phyloP scores from a whole-genome alignment of 495 filamentous ascomycete species.

The Xeromyces bisporus region DNA sequence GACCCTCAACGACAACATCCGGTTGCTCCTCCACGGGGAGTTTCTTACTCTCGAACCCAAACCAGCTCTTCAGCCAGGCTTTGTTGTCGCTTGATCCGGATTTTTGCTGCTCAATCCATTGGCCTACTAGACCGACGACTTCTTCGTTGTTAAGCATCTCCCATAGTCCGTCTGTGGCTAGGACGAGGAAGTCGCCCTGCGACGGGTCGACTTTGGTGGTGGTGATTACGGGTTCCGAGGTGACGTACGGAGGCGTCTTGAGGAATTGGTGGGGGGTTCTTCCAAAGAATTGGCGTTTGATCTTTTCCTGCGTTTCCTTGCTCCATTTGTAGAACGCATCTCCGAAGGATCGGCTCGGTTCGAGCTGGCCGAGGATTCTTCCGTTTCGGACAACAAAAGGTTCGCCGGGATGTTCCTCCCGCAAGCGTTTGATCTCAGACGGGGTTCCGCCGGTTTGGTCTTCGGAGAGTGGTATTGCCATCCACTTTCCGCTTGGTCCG shows the following conservation, averaged over 20 bases:
- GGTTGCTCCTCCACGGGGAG: constrained; percentile 35
- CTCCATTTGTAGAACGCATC: constrained; percentile 97
- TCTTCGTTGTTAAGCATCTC: constrained; percentile 99
- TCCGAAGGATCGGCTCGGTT: constrained; percentile 86
- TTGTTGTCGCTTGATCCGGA: constrained; percentile 22
- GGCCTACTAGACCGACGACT: constrained; percentile 87
- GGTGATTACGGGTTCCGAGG: constrained; percentile 86
- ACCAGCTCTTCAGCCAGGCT: constrained; percentile 33
- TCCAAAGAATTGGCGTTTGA: constrained; percentile 75
- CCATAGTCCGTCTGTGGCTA: constrained; percentile 96
- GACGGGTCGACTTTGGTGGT: constrained; percentile 87
- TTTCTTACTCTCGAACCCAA: constrained; percentile 26
- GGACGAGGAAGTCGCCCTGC: constrained; percentile 85
- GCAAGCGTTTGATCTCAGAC: constrained; percentile 65
- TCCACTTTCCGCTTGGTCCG: constrained; percentile 71
- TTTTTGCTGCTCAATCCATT: constrained; percentile 77
- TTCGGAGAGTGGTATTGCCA: constrained; percentile 69
- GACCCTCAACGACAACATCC: constrained; percentile 36
- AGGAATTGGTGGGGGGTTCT: constrained; percentile 51
- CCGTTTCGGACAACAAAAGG: constrained; percentile 70
- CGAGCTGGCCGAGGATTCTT: constrained; percentile 76
- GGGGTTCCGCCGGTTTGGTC: constrained; percentile 84
- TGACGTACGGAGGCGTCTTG: constrained; percentile 92
- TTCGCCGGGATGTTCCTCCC: constrained; percentile 75
- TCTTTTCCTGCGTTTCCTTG: constrained; percentile 57